phyloP scores from a whole-genome alignment of 306 rosid genomes.

The Cucurbita pepo region DNA sequence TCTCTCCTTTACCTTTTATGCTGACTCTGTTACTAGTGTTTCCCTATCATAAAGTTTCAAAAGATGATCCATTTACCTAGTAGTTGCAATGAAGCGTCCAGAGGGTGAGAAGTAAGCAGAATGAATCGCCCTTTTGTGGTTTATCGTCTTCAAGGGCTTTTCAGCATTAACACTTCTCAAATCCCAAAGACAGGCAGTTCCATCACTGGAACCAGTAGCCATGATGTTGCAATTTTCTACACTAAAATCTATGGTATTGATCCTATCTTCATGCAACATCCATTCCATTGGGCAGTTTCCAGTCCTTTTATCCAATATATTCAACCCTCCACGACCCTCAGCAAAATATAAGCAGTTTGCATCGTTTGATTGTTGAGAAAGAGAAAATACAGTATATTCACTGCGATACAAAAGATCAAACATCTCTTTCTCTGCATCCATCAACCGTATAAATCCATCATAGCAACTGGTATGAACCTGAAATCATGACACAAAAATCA shows the following conservation, averaged over 20 bases:
- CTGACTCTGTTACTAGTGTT: not conserved
- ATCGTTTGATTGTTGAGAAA: slow-evolving; percentile 40
- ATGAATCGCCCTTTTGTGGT: slow-evolving; percentile 49
- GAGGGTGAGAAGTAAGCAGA: slow-evolving; percentile 92
- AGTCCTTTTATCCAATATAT: slow-evolving; percentile 48
- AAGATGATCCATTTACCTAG: slow-evolving; percentile 34
- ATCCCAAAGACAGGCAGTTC: slow-evolving; percentile 86
- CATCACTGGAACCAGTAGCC: slow-evolving; percentile 77
- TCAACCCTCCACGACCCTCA: slow-evolving; percentile 51
- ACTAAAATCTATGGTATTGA: slow-evolving; percentile 59
- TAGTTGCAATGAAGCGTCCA: slow-evolving; percentile 59
- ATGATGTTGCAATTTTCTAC: slow-evolving; percentile 32
- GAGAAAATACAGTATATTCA: slow-evolving; percentile 31
- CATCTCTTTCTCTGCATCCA: slow-evolving; percentile 83
- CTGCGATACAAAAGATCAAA: slow-evolving; percentile 48
- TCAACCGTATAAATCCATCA: slow-evolving; percentile 48
- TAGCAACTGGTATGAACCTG: slow-evolving; percentile 70
- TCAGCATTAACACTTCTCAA: slow-evolving; percentile 31
- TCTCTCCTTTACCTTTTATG: not conserved
- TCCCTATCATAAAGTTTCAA: not conserved
- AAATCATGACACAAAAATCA: slow-evolving; percentile 1
- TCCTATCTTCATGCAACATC: slow-evolving; percentile 50
- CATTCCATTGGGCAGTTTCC: slow-evolving; percentile 38
- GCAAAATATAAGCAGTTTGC: slow-evolving; percentile 50
- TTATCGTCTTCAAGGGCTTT: slow-evolving; percentile 36